Percentiles rank a stretch among this genome's conserved stretches.
Conservation (phyloP, 2,329 filamentous ascomycete genomes). For the Xylariaceae sp. region DNA sequence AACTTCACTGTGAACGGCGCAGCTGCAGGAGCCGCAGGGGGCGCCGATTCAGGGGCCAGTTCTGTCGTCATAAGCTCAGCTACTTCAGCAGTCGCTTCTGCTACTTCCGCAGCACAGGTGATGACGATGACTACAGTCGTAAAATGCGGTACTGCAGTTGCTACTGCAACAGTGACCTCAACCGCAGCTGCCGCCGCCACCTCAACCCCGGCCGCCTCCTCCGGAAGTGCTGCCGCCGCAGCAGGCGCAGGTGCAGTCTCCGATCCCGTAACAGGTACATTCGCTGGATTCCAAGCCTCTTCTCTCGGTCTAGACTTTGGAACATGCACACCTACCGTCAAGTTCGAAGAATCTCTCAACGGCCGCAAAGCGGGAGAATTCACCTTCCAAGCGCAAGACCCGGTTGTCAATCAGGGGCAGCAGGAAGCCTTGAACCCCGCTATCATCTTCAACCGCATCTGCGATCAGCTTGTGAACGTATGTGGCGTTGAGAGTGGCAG, state of each 20-base stretch:
- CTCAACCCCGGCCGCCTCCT: conserved; percentile 14
- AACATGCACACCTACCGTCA: conserved; percentile 52
- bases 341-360: conserved; percentile 55
- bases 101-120: conserved; percentile 5
- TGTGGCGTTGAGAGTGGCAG: conserved; percentile 58
- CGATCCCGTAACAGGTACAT: conserved; percentile 30
- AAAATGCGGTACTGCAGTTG: conserved; percentile 11
- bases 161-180: conserved; percentile 16
- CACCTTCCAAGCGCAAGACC: conserved; percentile 65
- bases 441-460: conserved; percentile 71
- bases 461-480: conserved; percentile 64
- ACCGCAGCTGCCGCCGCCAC: conserved; percentile 7
- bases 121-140: conserved; percentile 14
- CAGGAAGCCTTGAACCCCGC: conserved; percentile 66
- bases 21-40: conserved; percentile 22
- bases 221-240: conserved; percentile 16
- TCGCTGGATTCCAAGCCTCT: conserved; percentile 30
- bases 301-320: conserved; percentile 47
- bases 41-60: conserved; percentile 16
- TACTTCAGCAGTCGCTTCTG: conserved; percentile 10
- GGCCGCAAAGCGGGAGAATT: conserved; percentile 55
- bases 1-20: conserved; percentile 49
- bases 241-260: conserved; percentile 29
- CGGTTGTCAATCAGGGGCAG: conserved; percentile 58
- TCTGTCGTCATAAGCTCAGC: conserved; percentile 20